These are phyloP conservation scores for Kockovaella imperatae DNA, from an alignment of 768 basidiomycete species.

Conservation along the genomic window DNA sequence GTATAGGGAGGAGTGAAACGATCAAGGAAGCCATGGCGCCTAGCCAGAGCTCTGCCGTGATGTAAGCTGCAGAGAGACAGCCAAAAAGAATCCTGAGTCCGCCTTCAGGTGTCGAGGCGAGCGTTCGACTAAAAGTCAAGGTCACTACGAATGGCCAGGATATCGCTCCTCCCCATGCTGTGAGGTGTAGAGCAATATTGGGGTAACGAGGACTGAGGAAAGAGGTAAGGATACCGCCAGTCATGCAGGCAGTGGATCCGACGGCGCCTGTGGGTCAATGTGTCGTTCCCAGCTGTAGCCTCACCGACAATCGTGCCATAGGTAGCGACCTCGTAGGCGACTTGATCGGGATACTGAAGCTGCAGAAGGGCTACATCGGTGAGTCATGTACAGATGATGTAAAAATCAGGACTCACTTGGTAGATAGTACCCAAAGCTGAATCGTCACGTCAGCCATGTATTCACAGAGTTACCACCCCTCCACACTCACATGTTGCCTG, in stretches of 20 bases:
- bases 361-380: not conserved
- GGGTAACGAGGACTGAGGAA: constrained; percentile 1
- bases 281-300: not conserved
- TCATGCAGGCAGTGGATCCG: not conserved
- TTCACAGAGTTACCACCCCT: no score
- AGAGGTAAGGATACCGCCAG: not conserved
- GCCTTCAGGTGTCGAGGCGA: not conserved
- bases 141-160: constrained; percentile 8
- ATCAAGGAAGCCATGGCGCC: constrained; percentile 2
- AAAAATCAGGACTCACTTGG: constrained; percentile 7
- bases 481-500: not conserved
- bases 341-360: constrained; percentile 4
- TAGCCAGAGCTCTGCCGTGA: constrained; percentile 7
- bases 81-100: constrained; percentile 3
- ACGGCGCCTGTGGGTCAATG: constrained; percentile 1
- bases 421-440: constrained; percentile 3
- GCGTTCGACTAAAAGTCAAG: constrained; percentile 2
- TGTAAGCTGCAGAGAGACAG: constrained; percentile 2
- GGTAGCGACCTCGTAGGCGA: not conserved
- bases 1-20: constrained; percentile 2
- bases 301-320: constrained; percentile 6
- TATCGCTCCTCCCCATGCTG: constrained; percentile 4
- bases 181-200: constrained; percentile 2
- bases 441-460: no score
- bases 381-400: not conserved